A percentile compares a stretch with the other conserved stretches of the same genome.
Evolutionary conservation across 768 basidiomycete genomes (phyloP).

Genomic region (Dioszegia hungarica): DNA sequence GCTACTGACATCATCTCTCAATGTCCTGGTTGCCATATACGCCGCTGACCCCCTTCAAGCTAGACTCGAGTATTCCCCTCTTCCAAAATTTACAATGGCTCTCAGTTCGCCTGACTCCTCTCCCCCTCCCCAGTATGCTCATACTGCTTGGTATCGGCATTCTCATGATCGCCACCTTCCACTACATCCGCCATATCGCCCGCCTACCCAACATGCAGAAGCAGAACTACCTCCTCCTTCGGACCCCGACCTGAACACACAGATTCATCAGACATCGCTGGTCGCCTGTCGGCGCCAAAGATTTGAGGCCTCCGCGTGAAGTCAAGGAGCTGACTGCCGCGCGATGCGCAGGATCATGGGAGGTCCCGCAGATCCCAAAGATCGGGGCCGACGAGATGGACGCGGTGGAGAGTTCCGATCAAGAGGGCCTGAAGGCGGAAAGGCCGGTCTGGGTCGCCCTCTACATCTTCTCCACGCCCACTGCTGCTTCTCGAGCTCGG

Average conservation of each 20-base stretch:
- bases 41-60: no score
- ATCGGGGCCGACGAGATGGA: neutral
- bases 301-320: neutral
- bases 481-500: neutral
- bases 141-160: no score
- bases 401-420: neutral
- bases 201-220: neutral
- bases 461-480: conserved; percentile 16
- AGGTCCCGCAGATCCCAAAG: neutral
- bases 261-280: neutral
- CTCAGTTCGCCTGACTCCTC: no score
- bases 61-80: no score
- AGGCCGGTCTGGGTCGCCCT: conserved; percentile 3
- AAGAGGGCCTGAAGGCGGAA: neutral
- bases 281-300: neutral
- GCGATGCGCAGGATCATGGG: neutral
- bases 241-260: neutral
- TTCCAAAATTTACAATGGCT: no score
- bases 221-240: neutral
- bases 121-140: no score
- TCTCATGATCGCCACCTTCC: no score
- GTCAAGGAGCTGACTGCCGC: neutral
- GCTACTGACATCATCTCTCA: no score
- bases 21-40: no score
- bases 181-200: no score